Evolutionary conservation across 1,139 yeast species (phyloP).

Genomic region (Blastobotrys malaysiensis): DNA sequence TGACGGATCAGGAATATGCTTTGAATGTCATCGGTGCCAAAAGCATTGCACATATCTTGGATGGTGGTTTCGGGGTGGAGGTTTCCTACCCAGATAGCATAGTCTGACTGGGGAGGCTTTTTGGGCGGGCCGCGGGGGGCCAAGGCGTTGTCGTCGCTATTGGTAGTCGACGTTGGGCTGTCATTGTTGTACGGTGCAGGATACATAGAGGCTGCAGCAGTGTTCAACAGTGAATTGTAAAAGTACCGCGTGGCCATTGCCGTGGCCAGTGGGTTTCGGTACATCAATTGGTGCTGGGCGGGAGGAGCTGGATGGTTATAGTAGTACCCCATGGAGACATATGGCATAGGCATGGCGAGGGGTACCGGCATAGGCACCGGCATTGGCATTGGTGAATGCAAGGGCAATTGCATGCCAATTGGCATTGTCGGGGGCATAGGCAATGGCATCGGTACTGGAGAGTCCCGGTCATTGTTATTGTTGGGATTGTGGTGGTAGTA

Average conservation of each 20-base stretch:
- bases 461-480: background rate
- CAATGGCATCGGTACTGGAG: background rate
- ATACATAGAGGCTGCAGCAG: background rate
- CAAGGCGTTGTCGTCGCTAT: background rate
- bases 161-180: background rate
- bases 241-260: background rate
- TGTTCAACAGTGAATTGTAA: background rate
- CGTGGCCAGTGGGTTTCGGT: background rate
- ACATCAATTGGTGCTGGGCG: background rate
- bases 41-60: slow-evolving; percentile 32
- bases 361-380: background rate
- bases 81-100: slow-evolving; percentile 41
- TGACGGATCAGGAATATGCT: slow-evolving; percentile 36
- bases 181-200: background rate
- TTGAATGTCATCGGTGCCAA: slow-evolving; percentile 35
- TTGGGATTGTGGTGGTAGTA: background rate
- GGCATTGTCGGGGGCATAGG: background rate
- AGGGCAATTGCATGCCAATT: background rate
- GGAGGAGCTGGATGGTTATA: background rate
- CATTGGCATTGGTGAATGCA: background rate
- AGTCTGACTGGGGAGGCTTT: slow-evolving; percentile 36
- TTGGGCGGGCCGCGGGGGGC: slow-evolving; percentile 30
- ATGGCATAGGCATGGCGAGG: background rate
- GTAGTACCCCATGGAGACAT: background rate
- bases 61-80: slow-evolving; percentile 34